Percentiles rank a stretch among this genome's conserved stretches.
These are phyloP conservation scores for Hylodesmum podocarpum DNA, from an alignment of 306 rosid genomes.

Conservation along the genomic window DNA sequence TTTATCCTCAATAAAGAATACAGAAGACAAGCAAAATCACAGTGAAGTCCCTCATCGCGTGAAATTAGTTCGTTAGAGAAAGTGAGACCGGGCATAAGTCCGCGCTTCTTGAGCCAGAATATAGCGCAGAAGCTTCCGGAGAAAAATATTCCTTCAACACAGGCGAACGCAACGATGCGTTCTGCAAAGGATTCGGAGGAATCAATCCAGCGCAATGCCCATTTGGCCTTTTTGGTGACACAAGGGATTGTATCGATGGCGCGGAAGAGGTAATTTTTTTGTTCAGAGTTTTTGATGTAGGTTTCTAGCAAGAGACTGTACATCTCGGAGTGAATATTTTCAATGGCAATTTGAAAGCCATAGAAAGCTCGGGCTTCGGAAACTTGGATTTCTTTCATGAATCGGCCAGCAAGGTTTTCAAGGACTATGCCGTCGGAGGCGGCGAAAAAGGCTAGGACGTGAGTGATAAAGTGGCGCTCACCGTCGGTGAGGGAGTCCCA, in stretches of 20 bases:
- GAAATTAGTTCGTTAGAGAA: conserved; percentile 88
- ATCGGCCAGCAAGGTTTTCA: conserved; percentile 79
- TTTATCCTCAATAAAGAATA: conserved; percentile 53
- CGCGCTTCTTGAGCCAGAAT: conserved; percentile 90
- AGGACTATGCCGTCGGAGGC: conserved; percentile 91
- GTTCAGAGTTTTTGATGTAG: conserved; percentile 61
- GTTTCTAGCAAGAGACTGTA: conserved; percentile 75
- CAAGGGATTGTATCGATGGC: conserved; percentile 74
- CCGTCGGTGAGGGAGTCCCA: conserved; percentile 61
- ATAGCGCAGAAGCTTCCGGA: conserved; percentile 85
- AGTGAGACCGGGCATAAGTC: conserved; percentile 82
- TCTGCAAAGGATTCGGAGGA: conserved; percentile 40
- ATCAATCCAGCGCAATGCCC: conserved; percentile 61
- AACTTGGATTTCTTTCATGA: conserved; percentile 83
- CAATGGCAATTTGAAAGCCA: conserved; percentile 88
- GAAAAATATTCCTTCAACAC: conserved; percentile 90
- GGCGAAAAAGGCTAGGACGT: conserved; percentile 86
- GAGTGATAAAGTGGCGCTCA: conserved; percentile 73
- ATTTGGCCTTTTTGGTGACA: conserved; percentile 60
- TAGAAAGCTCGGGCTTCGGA: conserved; percentile 90
- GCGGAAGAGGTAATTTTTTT: conserved; percentile 58
- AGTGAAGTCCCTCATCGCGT: conserved; percentile 80
- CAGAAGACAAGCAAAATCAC: conserved; percentile 78
- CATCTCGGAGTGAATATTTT: conserved; percentile 94
- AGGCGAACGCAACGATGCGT: conserved; percentile 71